These are phyloP conservation scores for Citrus glauca DNA, from an alignment of 345 rosid genomes.

Conservation along the genomic window DNA sequence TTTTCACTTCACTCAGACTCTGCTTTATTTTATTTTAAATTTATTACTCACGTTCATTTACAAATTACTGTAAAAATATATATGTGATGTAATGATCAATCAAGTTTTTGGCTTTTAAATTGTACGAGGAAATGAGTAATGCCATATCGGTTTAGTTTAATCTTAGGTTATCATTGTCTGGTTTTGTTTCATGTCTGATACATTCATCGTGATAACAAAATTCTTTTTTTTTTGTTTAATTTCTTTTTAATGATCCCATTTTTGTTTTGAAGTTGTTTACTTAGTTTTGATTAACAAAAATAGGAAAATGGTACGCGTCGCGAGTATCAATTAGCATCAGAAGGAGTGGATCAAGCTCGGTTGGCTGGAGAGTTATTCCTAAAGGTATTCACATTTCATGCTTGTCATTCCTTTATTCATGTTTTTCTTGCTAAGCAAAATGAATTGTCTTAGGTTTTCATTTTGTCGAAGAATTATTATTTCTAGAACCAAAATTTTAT, in stretches of 20 bases:
- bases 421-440: background rate
- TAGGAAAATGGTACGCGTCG: constrained; percentile 75
- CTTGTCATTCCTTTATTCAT: background rate
- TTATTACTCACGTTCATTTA: background rate
- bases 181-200: background rate
- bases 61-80: background rate
- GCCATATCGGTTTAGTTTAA: background rate
- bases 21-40: background rate
- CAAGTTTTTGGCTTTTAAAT: background rate
- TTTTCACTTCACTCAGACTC: background rate
- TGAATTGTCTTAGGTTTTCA: background rate
- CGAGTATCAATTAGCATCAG: constrained; percentile 65
- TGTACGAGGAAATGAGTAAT: background rate
- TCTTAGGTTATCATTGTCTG: background rate
- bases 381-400: constrained; percentile 34
- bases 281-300: background rate
- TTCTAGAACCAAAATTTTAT: background rate
- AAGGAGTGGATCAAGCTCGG: constrained; percentile 72
- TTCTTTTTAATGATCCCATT: background rate
- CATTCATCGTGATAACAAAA: background rate
- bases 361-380: constrained; percentile 71
- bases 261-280: background rate
- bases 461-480: background rate
- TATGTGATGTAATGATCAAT: background rate
- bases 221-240: background rate